phyloP scores from a whole-genome alignment of 2,329 filamentous ascomycete species.

The Aspergillus viridinutans region DNA sequence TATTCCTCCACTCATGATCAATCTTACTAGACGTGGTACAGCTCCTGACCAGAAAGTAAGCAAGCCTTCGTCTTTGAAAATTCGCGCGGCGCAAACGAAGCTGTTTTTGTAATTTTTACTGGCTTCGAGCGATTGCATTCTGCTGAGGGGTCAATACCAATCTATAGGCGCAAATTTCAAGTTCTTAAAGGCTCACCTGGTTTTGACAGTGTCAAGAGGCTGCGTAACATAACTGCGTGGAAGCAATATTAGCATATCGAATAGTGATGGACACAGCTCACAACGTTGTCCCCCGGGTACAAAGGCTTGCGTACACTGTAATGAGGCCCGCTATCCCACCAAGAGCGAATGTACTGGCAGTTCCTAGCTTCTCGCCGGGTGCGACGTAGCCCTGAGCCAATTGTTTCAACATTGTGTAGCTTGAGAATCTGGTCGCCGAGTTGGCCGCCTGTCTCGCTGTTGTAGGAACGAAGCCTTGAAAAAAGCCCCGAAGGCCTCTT shows the following conservation, averaged over 20 bases:
- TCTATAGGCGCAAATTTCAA: not conserved
- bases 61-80: conserved; percentile 84
- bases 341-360: conserved; percentile 81
- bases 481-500: conserved; percentile 84
- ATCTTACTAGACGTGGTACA: conserved; percentile 72
- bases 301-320: conserved; percentile 60
- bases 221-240: conserved; percentile 51
- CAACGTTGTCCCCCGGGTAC: not conserved
- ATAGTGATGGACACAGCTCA: not conserved
- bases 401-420: conserved; percentile 87
- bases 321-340: conserved; percentile 85
- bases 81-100: conserved; percentile 73
- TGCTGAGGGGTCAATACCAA: conserved; percentile 22
- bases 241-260: conserved; percentile 7
- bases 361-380: conserved; percentile 90
- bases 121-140: conserved; percentile 96
- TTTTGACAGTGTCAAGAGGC: conserved; percentile 91
- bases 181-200: conserved; percentile 45
- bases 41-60: conserved; percentile 93
- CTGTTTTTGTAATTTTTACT: conserved; percentile 78
- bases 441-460: conserved; percentile 94
- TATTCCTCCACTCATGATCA: conserved; percentile 91
- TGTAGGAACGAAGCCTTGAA: conserved; percentile 93
- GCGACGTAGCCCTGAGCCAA: conserved; percentile 86
- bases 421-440: conserved; percentile 83